A percentile compares a stretch with the other conserved stretches of the same genome.
These are phyloP conservation scores for Piedraia hortae DNA, from an alignment of 2,329 filamentous ascomycete genomes.

Conservation along the genomic window DNA sequence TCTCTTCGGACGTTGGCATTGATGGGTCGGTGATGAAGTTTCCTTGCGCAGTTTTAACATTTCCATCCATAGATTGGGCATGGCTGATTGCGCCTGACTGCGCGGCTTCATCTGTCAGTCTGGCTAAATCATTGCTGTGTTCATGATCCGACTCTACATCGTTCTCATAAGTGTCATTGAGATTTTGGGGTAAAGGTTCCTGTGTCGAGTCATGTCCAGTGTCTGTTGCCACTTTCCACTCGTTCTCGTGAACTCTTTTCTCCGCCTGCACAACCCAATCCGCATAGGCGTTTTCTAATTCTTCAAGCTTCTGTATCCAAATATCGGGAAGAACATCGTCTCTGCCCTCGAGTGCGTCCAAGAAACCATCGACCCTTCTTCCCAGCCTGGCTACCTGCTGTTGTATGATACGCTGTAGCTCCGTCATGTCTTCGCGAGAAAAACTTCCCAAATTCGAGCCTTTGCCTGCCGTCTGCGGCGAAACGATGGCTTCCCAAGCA, in stretches of 20 bases:
- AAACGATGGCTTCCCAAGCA: slow-evolving; percentile 34
- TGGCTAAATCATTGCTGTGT: no score
- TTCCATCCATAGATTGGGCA: no score
- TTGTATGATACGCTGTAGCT: slow-evolving; percentile 29
- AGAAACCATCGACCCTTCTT: slow-evolving; percentile 50
- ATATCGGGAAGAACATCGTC: slow-evolving; percentile 58
- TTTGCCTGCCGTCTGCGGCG: slow-evolving; percentile 4
- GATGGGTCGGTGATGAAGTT: no score
- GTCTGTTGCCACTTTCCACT: slow-evolving; percentile 13
- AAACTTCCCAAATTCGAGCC: slow-evolving; percentile 3
- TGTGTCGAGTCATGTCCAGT: no score
- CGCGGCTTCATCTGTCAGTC: no score
- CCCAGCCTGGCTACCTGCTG: slow-evolving; percentile 43
- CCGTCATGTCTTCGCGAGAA: slow-evolving; percentile 5
- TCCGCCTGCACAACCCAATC: slow-evolving; percentile 62
- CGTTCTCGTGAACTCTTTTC: slow-evolving; percentile 38
- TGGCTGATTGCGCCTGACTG: no score
- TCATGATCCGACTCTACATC: no score
- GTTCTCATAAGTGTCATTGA: no score
- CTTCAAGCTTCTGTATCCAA: slow-evolving; percentile 74
- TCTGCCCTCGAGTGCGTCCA: slow-evolving; percentile 62
- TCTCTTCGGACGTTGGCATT: no score
- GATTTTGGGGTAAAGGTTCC: no score
- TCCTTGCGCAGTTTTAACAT: no score
- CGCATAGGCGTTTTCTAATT: slow-evolving; percentile 47